Percentiles rank a stretch among this genome's conserved stretches.
These are phyloP conservation scores for Thozetella sp. DNA, from an alignment of 495 filamentous ascomycete genomes.

Conservation along the genomic window DNA sequence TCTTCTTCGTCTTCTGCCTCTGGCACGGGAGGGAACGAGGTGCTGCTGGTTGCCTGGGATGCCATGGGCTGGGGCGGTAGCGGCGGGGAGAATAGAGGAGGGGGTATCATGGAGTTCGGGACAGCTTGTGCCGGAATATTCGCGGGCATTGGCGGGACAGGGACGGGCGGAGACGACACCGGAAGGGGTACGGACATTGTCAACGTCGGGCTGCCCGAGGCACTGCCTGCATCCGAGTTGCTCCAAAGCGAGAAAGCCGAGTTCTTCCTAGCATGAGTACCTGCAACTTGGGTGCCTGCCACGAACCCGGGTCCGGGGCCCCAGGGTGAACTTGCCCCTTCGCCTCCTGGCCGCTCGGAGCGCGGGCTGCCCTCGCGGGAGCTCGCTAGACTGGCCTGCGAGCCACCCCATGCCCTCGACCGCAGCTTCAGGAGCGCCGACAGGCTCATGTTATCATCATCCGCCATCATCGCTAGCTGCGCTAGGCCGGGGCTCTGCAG, in stretches of 20 bases:
- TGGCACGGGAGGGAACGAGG: conserved; percentile 33
- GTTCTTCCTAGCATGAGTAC: conserved; percentile 32
- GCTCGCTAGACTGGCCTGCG: conserved; percentile 70
- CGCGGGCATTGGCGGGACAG: background rate
- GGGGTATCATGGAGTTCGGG: conserved; percentile 5
- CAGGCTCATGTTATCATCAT: conserved; percentile 70
- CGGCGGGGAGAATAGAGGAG: conserved; percentile 24
- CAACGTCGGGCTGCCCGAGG: conserved; percentile 36
- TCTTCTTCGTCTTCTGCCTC: conserved; percentile 33
- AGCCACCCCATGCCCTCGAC: conserved; percentile 78
- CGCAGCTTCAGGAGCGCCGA: conserved; percentile 72
- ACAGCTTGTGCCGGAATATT: background rate
- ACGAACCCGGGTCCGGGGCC: conserved; percentile 2
- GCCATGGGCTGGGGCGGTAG: conserved; percentile 8
- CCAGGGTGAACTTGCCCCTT: conserved; percentile 22
- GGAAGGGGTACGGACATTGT: conserved; percentile 26
- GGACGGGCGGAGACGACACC: background rate
- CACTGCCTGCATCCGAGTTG: conserved; percentile 37
- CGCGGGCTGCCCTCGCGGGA: conserved; percentile 59
- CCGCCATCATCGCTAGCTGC: conserved; percentile 71
- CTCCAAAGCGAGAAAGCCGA: conserved; percentile 41
- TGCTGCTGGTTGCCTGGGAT: background rate
- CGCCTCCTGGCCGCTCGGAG: conserved; percentile 32
- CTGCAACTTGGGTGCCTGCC: background rate
- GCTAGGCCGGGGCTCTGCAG: conserved; percentile 63